phyloP scores from a whole-genome alignment of 23 red algal genomes.

The Cyanidioschyzon merolae region DNA sequence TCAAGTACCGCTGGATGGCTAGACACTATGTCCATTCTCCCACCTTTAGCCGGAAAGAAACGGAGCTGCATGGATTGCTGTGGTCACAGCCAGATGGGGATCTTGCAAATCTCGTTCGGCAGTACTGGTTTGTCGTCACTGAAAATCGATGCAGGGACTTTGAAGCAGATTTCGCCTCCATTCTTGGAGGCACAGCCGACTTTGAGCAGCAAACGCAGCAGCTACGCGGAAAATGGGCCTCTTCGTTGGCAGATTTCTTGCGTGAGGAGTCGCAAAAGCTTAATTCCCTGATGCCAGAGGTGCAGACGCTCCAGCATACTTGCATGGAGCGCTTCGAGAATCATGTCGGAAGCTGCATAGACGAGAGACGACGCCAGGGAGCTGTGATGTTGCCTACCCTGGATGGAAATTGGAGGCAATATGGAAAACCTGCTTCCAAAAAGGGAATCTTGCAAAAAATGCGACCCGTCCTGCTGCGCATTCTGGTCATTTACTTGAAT shows the following conservation, averaged over 20 bases:
- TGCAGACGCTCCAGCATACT: not conserved
- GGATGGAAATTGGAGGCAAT: not conserved
- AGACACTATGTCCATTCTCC: not conserved
- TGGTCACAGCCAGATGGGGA: not conserved
- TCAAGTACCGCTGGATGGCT: not conserved
- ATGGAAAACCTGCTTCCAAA: slow-evolving; percentile 17
- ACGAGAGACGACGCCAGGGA: slow-evolving; percentile 53
- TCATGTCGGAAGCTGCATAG: slow-evolving; percentile 29
- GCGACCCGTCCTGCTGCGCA: slow-evolving; percentile 35
- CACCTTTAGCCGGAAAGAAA: not conserved
- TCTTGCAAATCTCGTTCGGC: not conserved
- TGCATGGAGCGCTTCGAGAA: slow-evolving; percentile 29
- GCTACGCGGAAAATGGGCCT: slow-evolving; percentile 7
- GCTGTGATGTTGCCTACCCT: slow-evolving; percentile 44
- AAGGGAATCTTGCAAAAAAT: slow-evolving; percentile 70
- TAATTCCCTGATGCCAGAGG: not conserved
- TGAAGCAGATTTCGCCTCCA: slow-evolving; percentile 72
- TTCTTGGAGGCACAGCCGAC: slow-evolving; percentile 55
- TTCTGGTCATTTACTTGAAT: slow-evolving; percentile 57
- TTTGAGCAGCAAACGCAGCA: slow-evolving; percentile 38
- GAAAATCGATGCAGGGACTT: slow-evolving; percentile 14
- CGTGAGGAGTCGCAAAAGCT: not conserved
- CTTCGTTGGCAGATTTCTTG: not conserved
- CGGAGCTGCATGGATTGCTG: not conserved
- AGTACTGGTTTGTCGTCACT: not conserved